Evolutionary conservation across 495 filamentous ascomycete species (phyloP), one percentile per base, ranked within the genome.

Genomic region (Immersiella caudata): DNA sequence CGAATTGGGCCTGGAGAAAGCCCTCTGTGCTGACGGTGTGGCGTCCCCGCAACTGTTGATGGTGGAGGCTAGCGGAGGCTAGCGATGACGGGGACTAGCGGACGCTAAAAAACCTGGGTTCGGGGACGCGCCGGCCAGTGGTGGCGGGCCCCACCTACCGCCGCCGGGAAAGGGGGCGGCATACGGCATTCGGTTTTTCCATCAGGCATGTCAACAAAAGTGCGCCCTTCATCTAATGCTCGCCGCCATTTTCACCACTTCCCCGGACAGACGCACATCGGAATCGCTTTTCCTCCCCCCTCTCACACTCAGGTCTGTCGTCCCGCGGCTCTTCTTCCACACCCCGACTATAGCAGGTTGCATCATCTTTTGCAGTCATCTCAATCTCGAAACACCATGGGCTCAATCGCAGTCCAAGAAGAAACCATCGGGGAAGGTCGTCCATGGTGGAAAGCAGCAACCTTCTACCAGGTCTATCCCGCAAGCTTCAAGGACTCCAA

Each of bases 391-490:
- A 8, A 3, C 4, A 24, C 2, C 11, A 46, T 46, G 40, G 24
- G 9, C 16, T 14, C 26, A 22, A 21, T 33, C n/a, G 11, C 26
- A 9, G 33, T 35, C 40, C 21, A 24, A 2, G n/a, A 51, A 25
- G 0, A 73, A 67, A 70, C 25, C 67, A 1, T 16, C n/a, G 22
- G 27, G 51, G n/a, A 22, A 61, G 1, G 27, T 57, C 22, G 66
- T 12, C 60, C 67, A 0, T 77, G 76, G 76, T 82, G 79, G 79
- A 82, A 81, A 65, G 74, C 81, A 57, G 74, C 71, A 9, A 69
- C 73, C 11, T 85, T 90, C 29, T 92, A 92, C 67, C 89, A 92
- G 71, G 87, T 92, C 71, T 92, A 89, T 80, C 89, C 89, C 4
- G 84, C 88, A 3, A 87, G 84, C 2, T 91, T 85, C 79, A 86